Conservation (phyloP, 805 yeast species). For the Candida silvicultrix region DNA sequence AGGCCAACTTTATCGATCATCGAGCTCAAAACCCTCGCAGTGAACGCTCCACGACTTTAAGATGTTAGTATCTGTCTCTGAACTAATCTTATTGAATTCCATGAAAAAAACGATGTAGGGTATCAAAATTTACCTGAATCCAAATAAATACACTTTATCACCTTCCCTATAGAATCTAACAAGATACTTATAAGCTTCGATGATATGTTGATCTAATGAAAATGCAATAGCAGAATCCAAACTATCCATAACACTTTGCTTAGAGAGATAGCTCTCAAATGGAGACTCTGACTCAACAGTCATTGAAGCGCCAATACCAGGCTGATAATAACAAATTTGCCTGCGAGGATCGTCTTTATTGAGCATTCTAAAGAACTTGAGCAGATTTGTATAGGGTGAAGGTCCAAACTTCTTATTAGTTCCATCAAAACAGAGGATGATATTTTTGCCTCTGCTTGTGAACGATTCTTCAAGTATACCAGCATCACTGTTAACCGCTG, state of each 20-base stretch:
- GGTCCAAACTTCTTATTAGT: slow-evolving; percentile 55
- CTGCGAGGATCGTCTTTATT: slow-evolving; percentile 32
- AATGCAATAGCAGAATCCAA: slow-evolving; percentile 46
- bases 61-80: not conserved
- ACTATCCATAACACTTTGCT: slow-evolving; percentile 16
- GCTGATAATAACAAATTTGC: slow-evolving; percentile 60
- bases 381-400: slow-evolving; percentile 45
- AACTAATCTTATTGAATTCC: not conserved
- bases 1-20: slow-evolving; percentile 63
- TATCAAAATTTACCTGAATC: slow-evolving; percentile 33
- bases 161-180: slow-evolving; percentile 42
- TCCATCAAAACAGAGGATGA: slow-evolving; percentile 58
- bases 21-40: slow-evolving; percentile 58
- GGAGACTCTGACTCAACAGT: slow-evolving; percentile 28
- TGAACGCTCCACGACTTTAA: slow-evolving; percentile 53
- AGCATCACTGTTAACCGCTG: not conserved
- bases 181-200: slow-evolving; percentile 48
- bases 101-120: too few species aligned
- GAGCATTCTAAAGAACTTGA: slow-evolving; percentile 45
- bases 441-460: slow-evolving; percentile 31
- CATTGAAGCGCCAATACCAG: slow-evolving; percentile 57
- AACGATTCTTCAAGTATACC: too few species aligned
- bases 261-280: slow-evolving; percentile 11
- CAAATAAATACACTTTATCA: slow-evolving; percentile 50
- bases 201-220: slow-evolving; percentile 49